Base-by-base conservation (phyloP, 2,329 filamentous ascomycete species). In the Metarhizium album region DNA sequence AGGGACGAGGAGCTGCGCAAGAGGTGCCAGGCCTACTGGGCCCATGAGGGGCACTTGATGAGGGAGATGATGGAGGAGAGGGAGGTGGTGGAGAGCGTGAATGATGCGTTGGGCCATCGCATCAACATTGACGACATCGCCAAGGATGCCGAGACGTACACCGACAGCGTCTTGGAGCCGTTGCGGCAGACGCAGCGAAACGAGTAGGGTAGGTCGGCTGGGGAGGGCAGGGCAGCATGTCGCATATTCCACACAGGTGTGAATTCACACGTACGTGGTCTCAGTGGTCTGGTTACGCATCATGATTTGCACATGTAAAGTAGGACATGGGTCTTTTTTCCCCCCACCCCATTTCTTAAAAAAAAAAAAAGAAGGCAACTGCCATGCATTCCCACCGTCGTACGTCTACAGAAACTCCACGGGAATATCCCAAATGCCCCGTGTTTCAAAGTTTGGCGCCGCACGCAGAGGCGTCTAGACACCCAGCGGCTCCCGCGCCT, bases 61-160 rank as follows among this genome's bases (percentile, higher is more conserved):
- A 72, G 77, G 35, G 81, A 85, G 60, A 81, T 87, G 23, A 85
- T 94, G 77, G 86, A 90, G 71, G 86, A 91, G 55, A 75, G 81
- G 54, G 84, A 87, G 54, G 86, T 90, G 7, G 70, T 87, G 35
- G 82, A 84, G 59, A 80, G 84, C 48, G 78, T 89, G 54, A 83
- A 85, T 53, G 78, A 82, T 62, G 85, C 82, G 11, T 65, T 90
- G 57, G 70, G 72, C 60, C 78, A 76, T 55, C 75, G 82, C 49
- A 76, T 88, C 53, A 76, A 88, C 61, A 77, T 89, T 22, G 66
- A 69, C 38, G 70, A 67, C 27, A 76, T 90, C 42, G 73, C 76
- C 46, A 72, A 69, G 50, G 83, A 87, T 56, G 86, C 86, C 1
- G 82, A 85, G 52, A 64, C 65, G 9, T 86, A 84, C 65, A 74